phyloP scores from a whole-genome alignment of 2,329 filamentous ascomycete species.

The Emergomyces pasteurianus region DNA sequence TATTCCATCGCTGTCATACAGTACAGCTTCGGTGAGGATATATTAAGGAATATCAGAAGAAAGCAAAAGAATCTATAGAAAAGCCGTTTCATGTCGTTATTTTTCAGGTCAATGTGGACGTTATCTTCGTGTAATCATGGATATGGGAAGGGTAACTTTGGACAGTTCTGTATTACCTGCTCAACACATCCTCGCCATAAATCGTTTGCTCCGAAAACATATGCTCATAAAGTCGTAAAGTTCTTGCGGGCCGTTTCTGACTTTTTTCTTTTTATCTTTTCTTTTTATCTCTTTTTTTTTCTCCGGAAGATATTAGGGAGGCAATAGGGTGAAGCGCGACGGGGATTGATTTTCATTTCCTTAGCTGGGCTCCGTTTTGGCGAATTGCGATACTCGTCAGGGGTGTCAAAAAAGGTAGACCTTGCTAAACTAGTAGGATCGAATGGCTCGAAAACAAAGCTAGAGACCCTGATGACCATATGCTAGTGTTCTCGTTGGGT shows the following conservation, averaged over 20 bases:
- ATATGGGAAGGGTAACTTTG: not conserved
- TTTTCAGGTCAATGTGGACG: not conserved
- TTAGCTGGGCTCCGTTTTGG: not conserved
- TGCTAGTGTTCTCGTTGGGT: slow-evolving; percentile 16
- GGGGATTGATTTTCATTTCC: not conserved
- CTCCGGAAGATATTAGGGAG: not conserved
- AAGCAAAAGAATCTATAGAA: slow-evolving; percentile 7
- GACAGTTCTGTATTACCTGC: slow-evolving; percentile 2
- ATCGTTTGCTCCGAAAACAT: not conserved
- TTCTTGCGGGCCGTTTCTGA: not conserved
- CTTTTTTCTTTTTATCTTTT: not conserved
- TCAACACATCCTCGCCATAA: not conserved
- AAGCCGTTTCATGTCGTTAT: slow-evolving; percentile 6
- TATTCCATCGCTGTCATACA: slow-evolving; percentile 1
- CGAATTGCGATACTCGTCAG: not conserved
- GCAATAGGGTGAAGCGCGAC: not conserved
- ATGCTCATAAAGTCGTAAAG: not conserved
- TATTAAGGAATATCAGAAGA: slow-evolving; percentile 3
- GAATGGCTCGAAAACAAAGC: not conserved
- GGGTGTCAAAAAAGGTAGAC: not conserved
- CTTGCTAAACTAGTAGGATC: not conserved
- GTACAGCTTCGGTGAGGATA: slow-evolving; percentile 7
- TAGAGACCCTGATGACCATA: slow-evolving; percentile 13
- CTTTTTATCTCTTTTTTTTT: not conserved
- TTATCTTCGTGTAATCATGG: not conserved